Evolutionary conservation across 2,329 filamentous ascomycete genomes (phyloP).

Genomic region (Colletotrichum liaoningense): DNA sequence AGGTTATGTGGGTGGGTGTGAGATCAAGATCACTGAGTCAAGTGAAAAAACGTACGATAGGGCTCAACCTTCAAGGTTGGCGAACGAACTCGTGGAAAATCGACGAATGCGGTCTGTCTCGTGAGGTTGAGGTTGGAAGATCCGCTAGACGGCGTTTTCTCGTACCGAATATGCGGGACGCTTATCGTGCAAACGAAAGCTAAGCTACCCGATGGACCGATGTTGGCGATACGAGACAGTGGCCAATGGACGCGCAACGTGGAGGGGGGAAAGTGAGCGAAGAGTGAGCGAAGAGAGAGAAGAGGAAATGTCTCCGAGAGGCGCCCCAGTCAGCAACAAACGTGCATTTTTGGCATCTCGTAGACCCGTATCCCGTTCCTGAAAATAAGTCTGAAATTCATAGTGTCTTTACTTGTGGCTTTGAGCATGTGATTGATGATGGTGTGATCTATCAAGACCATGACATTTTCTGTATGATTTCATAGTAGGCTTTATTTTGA

Average conservation of each 20-base stretch:
- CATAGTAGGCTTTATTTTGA: not conserved
- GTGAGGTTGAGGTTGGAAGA: not conserved
- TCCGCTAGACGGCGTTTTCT: not conserved
- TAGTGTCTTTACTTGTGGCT: not conserved
- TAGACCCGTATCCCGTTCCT: not conserved
- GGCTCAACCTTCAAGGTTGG: too few relatives aligned
- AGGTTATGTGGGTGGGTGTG: not conserved
- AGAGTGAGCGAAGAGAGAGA: not conserved
- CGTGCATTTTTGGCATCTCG: not conserved
- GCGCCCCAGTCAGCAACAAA: not conserved
- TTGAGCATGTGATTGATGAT: not conserved
- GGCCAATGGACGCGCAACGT: not conserved
- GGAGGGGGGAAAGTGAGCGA: not conserved
- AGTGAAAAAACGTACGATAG: not conserved
- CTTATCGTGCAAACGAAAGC: not conserved
- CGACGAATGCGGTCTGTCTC: not conserved
- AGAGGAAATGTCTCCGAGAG: not conserved
- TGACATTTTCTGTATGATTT: not conserved
- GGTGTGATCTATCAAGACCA: not conserved
- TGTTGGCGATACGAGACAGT: conserved; percentile 9
- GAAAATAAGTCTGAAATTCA: not conserved
- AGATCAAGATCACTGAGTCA: not conserved
- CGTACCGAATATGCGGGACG: not conserved
- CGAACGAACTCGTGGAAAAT: too few relatives aligned
- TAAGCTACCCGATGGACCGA: not conserved